A percentile compares a stretch with the other conserved stretches of the same genome.
These are phyloP conservation scores for Hypomontagnella monticulosa DNA, from an alignment of 495 filamentous ascomycete species.

Conservation along the genomic window DNA sequence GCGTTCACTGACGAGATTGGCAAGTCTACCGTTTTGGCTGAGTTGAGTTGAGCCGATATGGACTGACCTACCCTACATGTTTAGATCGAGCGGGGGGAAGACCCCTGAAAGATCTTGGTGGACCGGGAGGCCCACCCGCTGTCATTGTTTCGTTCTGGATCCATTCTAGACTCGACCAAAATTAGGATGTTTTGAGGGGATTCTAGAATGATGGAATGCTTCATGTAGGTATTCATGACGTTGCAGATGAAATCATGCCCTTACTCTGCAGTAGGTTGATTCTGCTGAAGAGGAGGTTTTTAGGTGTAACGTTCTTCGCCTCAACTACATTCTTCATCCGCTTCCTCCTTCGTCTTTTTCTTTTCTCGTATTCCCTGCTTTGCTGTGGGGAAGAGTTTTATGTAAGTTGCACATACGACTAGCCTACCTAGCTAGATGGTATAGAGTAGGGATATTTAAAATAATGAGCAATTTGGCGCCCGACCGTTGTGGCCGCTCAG, in stretches of 20 bases:
- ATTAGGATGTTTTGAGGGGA: not conserved
- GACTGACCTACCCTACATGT: too few species aligned
- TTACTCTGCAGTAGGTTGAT: too few species aligned
- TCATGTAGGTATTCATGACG: not conserved
- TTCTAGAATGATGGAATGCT: not conserved
- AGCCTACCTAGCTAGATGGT: too few species aligned
- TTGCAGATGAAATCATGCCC: not conserved
- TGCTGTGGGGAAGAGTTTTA: too few species aligned
- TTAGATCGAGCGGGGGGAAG: not conserved
- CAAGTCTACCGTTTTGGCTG: too few species aligned
- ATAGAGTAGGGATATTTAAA: not conserved
- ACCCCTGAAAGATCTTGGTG: slow-evolving; percentile 5
- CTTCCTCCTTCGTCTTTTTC: not conserved
- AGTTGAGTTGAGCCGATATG: not conserved
- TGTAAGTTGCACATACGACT: too few species aligned
- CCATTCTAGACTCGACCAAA: not conserved
- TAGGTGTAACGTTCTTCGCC: not conserved
- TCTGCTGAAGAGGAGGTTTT: not conserved
- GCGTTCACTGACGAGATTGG: not conserved
- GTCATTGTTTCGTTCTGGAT: not conserved
- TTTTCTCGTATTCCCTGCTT: not conserved
- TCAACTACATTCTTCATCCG: not conserved
- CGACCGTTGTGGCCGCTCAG: not conserved
- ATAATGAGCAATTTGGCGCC: not conserved
- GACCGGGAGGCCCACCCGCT: not conserved